Evolutionary conservation across 2,329 filamentous ascomycete genomes (phyloP).

Genomic region (Dichotomopilus funicola): DNA sequence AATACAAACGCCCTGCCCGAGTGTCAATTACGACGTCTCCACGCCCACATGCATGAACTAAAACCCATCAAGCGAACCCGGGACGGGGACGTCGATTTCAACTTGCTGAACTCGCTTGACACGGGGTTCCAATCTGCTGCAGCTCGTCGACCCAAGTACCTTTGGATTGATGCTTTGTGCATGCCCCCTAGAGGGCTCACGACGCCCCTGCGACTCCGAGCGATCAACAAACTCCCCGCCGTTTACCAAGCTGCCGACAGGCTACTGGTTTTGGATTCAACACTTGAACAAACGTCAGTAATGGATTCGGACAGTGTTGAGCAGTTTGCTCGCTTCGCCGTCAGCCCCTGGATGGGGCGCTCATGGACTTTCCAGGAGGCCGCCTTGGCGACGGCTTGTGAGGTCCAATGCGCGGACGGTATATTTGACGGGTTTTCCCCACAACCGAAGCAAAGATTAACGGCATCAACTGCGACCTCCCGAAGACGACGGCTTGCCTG

Average conservation of each 20-base stretch:
- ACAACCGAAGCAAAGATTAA: constrained; percentile 3
- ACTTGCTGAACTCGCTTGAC: constrained; percentile 16
- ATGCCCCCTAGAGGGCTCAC: constrained; percentile 15
- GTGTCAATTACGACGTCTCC: constrained; percentile 18
- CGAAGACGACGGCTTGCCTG: constrained; percentile 1
- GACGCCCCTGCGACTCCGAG: constrained; percentile 12
- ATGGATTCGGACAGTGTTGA: constrained; percentile 17
- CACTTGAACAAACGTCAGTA: constrained; percentile 13
- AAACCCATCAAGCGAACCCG: constrained; percentile 4
- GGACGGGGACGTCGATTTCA: constrained; percentile 10
- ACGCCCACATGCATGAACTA: constrained; percentile 13
- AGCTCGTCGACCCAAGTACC: constrained; percentile 12
- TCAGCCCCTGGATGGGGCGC: constrained; percentile 19
- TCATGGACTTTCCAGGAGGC: constrained; percentile 20
- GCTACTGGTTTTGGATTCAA: constrained; percentile 17
- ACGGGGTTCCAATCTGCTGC: constrained; percentile 15
- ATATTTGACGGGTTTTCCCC: constrained; percentile 17
- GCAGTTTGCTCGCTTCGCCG: constrained; percentile 16
- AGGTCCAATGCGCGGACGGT: constrained; percentile 21
- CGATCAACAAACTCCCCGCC: constrained; percentile 20
- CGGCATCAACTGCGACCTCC: background rate
- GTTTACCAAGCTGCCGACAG: constrained; percentile 20
- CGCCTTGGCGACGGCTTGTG: constrained; percentile 12
- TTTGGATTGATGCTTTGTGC: constrained; percentile 22
- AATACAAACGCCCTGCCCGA: constrained; percentile 18